Percentiles rank a stretch among this genome's conserved stretches.
These are phyloP conservation scores for Leucaena leucocephala DNA, from an alignment of 306 rosid species.

Conservation along the genomic window DNA sequence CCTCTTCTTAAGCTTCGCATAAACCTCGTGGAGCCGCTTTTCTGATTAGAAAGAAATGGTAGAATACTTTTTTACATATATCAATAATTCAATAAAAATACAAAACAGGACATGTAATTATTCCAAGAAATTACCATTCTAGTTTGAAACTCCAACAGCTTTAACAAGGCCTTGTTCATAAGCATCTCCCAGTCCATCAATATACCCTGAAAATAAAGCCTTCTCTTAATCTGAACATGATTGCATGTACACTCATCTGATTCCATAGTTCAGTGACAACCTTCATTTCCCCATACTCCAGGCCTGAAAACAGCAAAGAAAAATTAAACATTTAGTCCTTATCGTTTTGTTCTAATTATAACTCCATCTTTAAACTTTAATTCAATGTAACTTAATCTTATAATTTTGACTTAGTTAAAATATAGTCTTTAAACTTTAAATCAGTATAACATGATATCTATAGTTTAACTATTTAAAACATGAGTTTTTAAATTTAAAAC, in stretches of 20 bases:
- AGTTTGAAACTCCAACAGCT: conserved; percentile 97
- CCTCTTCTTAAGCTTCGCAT: conserved; percentile 68
- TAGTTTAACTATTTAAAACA: too few relatives aligned
- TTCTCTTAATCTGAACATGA: conserved; percentile 37
- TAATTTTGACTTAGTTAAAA: too few relatives aligned
- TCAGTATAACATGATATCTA: too few relatives aligned
- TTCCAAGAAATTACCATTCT: conserved; percentile 54
- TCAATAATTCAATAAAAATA: not conserved
- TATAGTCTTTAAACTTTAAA: too few relatives aligned
- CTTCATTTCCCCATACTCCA: conserved; percentile 97
- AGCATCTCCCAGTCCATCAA: conserved; percentile 96
- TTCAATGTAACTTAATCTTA: too few relatives aligned
- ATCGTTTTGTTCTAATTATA: too few relatives aligned
- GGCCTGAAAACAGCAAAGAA: too few relatives aligned
- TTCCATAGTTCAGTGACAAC: too few relatives aligned
- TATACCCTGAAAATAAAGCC: conserved; percentile 64
- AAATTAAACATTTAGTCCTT: too few relatives aligned
- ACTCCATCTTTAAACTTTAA: too few relatives aligned
- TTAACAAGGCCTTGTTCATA: conserved; percentile 94
- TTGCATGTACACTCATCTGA: too few relatives aligned
- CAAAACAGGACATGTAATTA: not conserved
- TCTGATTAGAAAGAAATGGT: conserved; percentile 42
- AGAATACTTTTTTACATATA: not conserved
- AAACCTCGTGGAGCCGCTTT: conserved; percentile 74
- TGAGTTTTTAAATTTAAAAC: too few relatives aligned